phyloP scores from a whole-genome alignment of 2,329 filamentous ascomycete genomes.

The Chaetomiaceae sp. region DNA sequence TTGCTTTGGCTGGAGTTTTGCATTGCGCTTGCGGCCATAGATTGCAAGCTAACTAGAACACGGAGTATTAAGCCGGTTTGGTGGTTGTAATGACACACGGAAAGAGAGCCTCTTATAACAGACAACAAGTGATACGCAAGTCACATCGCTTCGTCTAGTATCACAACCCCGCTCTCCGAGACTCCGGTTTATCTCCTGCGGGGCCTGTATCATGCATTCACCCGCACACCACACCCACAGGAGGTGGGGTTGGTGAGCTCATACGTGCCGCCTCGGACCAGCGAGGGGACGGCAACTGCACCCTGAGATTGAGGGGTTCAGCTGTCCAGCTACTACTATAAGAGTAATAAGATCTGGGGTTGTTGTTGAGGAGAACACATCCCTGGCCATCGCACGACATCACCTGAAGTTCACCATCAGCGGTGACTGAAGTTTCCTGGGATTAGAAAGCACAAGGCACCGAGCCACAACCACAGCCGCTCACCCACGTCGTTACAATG shows the following conservation, averaged over 20 bases:
- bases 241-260: conserved; percentile 14
- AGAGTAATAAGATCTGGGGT: too few species aligned
- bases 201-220: neutral
- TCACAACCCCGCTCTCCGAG: conserved; percentile 19
- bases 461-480: neutral
- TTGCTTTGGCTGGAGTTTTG: too few species aligned
- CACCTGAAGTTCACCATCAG: too few species aligned
- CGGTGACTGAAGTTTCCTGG: neutral
- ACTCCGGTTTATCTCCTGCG: conserved; percentile 26
- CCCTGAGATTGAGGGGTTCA: conserved; percentile 3
- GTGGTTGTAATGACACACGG: too few species aligned
- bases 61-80: too few species aligned
- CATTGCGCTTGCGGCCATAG: neutral
- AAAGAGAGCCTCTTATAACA: too few species aligned
- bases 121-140: neutral
- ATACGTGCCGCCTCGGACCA: neutral
- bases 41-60: neutral
- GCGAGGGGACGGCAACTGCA: neutral
- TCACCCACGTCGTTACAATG: neutral
- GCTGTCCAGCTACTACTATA: neutral
- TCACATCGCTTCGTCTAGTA: neutral
- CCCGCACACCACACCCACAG: neutral
- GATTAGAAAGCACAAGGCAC: neutral
- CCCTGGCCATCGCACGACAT: too few species aligned
- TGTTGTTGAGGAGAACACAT: too few species aligned